A percentile compares a stretch with the other conserved stretches of the same genome.
phyloP scores from a whole-genome alignment of 805 yeast genomes.

The Pichia sporocuriosa region DNA sequence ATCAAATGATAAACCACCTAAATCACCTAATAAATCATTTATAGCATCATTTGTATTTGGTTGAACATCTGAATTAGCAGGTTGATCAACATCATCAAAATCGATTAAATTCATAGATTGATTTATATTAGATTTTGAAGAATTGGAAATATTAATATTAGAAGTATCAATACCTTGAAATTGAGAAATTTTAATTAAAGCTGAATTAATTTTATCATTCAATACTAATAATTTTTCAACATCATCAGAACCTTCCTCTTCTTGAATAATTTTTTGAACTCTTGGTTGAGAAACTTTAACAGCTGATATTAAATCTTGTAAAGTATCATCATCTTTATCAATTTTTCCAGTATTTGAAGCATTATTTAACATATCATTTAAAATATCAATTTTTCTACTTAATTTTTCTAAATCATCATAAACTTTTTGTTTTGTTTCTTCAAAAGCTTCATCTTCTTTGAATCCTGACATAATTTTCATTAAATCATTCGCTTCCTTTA shows the following conservation, averaged over 20 bases:
- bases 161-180: conserved; percentile 54
- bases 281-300: conserved; percentile 83
- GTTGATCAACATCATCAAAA: conserved; percentile 51
- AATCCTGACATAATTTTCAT: conserved; percentile 99
- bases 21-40: conserved; percentile 68
- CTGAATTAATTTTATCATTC: conserved; percentile 68
- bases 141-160: conserved; percentile 41
- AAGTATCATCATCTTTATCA: conserved; percentile 58
- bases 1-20: conserved; percentile 52
- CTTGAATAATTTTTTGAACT: conserved; percentile 74
- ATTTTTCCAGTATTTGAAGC: conserved; percentile 36
- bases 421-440: conserved; percentile 70
- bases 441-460: conserved; percentile 67
- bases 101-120: conserved; percentile 50
- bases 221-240: conserved; percentile 59
- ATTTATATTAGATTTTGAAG: conserved; percentile 14
- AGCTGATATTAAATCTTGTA: conserved; percentile 68
- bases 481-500: conserved; percentile 91
- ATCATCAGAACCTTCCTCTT: conserved; percentile 64
- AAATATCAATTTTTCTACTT: conserved; percentile 76
- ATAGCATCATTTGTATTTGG: conserved; percentile 39
- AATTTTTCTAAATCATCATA: conserved; percentile 79
- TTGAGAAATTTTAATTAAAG: conserved; percentile 59
- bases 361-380: conserved; percentile 75
- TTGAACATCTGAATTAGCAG: conserved; percentile 15